Percentiles rank a stretch among this genome's conserved stretches.
Evolutionary conservation across 2,329 filamentous ascomycete genomes (phyloP).

Genomic region (Colletotrichum liaoningense): DNA sequence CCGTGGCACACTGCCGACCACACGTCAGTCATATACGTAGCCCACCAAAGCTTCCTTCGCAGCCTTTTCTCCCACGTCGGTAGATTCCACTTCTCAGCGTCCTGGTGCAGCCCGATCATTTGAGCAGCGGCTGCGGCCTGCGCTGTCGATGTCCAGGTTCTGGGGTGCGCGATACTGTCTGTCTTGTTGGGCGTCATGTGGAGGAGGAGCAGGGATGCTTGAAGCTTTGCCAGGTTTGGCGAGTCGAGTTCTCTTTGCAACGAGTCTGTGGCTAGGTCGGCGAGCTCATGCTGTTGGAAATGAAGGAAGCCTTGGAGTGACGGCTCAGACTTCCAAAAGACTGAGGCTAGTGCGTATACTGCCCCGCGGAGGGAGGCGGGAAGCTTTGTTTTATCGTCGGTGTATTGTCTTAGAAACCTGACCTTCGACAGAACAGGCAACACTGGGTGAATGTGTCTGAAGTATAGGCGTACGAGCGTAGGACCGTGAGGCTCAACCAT

Average conservation of each 20-base stretch:
- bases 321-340: conserved; percentile 53
- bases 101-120: conserved; percentile 58
- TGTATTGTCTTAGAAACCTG: conserved; percentile 54
- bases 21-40: conserved; percentile 52
- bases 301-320: conserved; percentile 44
- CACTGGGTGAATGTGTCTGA: conserved; percentile 57
- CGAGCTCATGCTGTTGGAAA: conserved; percentile 53
- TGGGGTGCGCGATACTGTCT: conserved; percentile 58
- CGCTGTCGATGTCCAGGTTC: conserved; percentile 55
- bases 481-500: conserved; percentile 54
- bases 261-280: conserved; percentile 54
- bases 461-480: conserved; percentile 56
- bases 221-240: conserved; percentile 57
- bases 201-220: conserved; percentile 57
- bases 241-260: conserved; percentile 58
- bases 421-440: conserved; percentile 57
- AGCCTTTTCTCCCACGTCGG: conserved; percentile 54
- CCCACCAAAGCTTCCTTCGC: conserved; percentile 60
- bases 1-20: conserved; percentile 60
- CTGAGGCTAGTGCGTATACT: conserved; percentile 56
- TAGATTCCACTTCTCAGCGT: conserved; percentile 55
- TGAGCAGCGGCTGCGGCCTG: conserved; percentile 58
- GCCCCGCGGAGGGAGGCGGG: conserved; percentile 58
- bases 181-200: conserved; percentile 58
- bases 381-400: conserved; percentile 49